phyloP scores from a whole-genome alignment of 352 stramenopile genomes.

The Plasmopara viticola region DNA sequence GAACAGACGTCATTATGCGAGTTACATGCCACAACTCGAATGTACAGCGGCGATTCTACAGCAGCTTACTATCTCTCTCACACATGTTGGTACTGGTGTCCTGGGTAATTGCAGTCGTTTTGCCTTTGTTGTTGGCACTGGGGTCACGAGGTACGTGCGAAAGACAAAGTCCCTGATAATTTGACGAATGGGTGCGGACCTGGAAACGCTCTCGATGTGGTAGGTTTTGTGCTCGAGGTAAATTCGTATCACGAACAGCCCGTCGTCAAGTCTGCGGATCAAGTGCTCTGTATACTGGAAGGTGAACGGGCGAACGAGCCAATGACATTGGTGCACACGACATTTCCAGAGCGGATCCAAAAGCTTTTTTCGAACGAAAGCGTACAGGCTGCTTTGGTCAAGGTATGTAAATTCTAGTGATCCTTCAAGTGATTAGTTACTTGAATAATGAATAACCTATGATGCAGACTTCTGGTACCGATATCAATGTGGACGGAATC shows the following conservation, averaged over 20 bases:
- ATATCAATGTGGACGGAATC: slow-evolving; percentile 44
- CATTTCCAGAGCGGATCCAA: no score
- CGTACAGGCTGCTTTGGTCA: no score
- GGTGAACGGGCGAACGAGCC: no score
- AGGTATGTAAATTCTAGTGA: no score
- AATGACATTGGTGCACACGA: no score
- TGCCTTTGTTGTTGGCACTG: slow-evolving; percentile 57
- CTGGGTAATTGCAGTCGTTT: slow-evolving; percentile 30
- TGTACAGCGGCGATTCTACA: slow-evolving; percentile 60
- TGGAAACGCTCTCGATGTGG: slow-evolving; percentile 5
- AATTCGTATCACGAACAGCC: slow-evolving; percentile 67
- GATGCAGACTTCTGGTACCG: slow-evolving; percentile 36
- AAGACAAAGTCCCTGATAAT: background rate
- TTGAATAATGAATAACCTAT: background rate
- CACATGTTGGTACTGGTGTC: slow-evolving; percentile 41
- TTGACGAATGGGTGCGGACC: slow-evolving; percentile 2
- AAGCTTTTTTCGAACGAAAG: no score
- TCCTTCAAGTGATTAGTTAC: no score
- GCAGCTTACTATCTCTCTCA: slow-evolving; percentile 39
- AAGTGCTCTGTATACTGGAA: slow-evolving; percentile 30
- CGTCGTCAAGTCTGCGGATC: slow-evolving; percentile 42
- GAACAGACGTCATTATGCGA: slow-evolving; percentile 24
- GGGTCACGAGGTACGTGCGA: slow-evolving; percentile 36
- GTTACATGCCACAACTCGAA: slow-evolving; percentile 40
- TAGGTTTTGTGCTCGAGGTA: slow-evolving; percentile 58